Base-by-base conservation (phyloP, 495 filamentous ascomycete species). In the Penicillium argentinense region DNA sequence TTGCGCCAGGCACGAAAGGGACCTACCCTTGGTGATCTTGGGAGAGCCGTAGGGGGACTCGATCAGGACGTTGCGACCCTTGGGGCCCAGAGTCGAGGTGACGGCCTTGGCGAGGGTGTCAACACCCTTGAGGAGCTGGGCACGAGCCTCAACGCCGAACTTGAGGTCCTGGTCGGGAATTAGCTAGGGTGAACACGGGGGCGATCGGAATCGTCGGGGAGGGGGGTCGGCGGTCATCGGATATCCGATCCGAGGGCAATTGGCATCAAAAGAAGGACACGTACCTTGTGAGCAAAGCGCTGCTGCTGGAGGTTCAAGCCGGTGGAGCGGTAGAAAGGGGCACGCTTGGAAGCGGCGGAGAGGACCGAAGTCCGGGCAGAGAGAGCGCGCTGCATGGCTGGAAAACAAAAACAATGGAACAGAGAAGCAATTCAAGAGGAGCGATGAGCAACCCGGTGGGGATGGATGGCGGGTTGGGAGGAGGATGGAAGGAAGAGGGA, bases 21-120 rank as follows among this genome's bases (percentile, higher is more conserved):
- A 67, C 79, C 48, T 79, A 95, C 92, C 93, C 79, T 98, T 98
- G 62, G 93, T 98, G 71, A 98, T 98, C 80, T 97, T 98, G 52
- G 93, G 93, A 37, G 93, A 95, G 63, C 95, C 95, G 66, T 95
- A 98, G 73, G 86, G 84, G 37, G 92, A 96, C 76, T 98, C 93
- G 49, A 98, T 98, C 57, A 98, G 65, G 51, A 98, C 93, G 77
- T 97, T 97, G 58, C 93, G 85, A 66, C 93, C 93, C 81, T 98
- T 98, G 56, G 93, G 93, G 42, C 93, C 93, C 29, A 98, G 80
- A 49, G 93, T 98, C 47, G 95, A 96, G 32, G 93, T 88, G 45
- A 98, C 93, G 45, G 93, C 93, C 76, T 86, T 95, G 55, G 95
- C 91, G 33, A 98, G 83, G 49, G 95, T 96, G 67, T 98, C 93